phyloP scores from a whole-genome alignment of 495 filamentous ascomycete genomes.

The Hypoxylon perforatum region DNA sequence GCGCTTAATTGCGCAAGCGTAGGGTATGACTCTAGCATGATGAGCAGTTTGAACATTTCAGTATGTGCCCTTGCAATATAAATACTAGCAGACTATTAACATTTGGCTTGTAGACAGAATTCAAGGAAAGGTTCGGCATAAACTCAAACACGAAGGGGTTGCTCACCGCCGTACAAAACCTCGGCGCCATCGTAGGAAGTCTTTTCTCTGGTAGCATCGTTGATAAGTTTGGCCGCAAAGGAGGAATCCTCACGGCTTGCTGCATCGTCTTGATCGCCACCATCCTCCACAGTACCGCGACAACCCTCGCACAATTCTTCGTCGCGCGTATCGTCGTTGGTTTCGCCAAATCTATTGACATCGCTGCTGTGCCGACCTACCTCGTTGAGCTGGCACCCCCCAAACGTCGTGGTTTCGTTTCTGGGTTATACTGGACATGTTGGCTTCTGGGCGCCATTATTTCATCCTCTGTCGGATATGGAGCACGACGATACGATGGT shows the following conservation, averaged over 20 bases:
- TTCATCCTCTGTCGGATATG: slow-evolving; percentile 6
- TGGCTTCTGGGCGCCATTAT: slow-evolving; percentile 14
- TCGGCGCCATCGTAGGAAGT: slow-evolving; percentile 30
- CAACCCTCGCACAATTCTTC: slow-evolving; percentile 12
- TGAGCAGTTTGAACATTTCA: slow-evolving; percentile 59
- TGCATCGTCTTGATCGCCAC: slow-evolving; percentile 2
- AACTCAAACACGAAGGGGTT: slow-evolving; percentile 27
- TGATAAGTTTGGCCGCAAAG: slow-evolving; percentile 11
- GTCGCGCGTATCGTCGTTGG: slow-evolving; percentile 14
- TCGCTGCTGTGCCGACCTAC: slow-evolving; percentile 18
- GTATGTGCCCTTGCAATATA: neutral
- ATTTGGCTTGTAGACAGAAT: slow-evolving; percentile 38
- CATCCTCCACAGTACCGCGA: slow-evolving; percentile 2
- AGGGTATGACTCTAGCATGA: slow-evolving; percentile 58
- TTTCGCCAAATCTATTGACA: slow-evolving; percentile 17
- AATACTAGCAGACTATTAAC: neutral
- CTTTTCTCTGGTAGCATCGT: slow-evolving; percentile 7
- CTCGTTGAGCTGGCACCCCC: slow-evolving; percentile 34
- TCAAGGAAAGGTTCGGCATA: slow-evolving; percentile 56
- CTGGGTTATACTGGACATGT: slow-evolving; percentile 21
- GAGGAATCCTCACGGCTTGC: slow-evolving; percentile 7
- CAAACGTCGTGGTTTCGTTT: slow-evolving; percentile 13
- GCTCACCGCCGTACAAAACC: slow-evolving; percentile 13
- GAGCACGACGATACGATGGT: slow-evolving; percentile 1
- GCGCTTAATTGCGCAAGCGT: slow-evolving; percentile 25